phyloP scores from a whole-genome alignment of 331 rosid genomes.

The Erythrophleum ivorense region DNA sequence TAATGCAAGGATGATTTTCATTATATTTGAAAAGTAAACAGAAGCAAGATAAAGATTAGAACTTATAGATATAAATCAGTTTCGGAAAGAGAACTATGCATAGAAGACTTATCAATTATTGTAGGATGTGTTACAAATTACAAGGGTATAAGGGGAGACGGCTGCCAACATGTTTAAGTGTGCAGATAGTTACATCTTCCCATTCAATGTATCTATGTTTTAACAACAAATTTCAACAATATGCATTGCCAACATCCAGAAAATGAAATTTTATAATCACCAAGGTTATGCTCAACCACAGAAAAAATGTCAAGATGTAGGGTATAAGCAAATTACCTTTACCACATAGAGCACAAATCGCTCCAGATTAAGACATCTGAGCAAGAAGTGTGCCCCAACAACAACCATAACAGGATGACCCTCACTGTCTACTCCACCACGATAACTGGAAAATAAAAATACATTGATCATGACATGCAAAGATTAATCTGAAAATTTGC shows the following conservation, averaged over 20 bases:
- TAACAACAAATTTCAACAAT: not conserved
- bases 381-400: conserved; percentile 96
- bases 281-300: conserved; percentile 11
- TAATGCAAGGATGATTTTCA: conserved; percentile 24
- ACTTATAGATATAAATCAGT: conserved; percentile 11
- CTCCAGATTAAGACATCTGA: conserved; percentile 94
- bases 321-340: conserved; percentile 64
- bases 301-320: conserved; percentile 39
- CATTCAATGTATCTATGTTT: not conserved
- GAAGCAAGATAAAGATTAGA: conserved; percentile 3
- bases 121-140: not conserved
- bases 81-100: not conserved
- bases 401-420: conserved; percentile 96
- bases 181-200: not conserved
- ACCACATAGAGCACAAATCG: conserved; percentile 82
- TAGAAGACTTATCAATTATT: not conserved
- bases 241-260: conserved; percentile 31
- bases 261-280: conserved; percentile 31
- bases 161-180: not conserved
- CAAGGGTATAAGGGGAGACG: not conserved
- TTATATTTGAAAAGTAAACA: conserved; percentile 25
- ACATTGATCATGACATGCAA: conserved; percentile 26
- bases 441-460: conserved; percentile 65
- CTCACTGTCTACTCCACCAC: conserved; percentile 96
- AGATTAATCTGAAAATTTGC: conserved; percentile 21